Evolutionary conservation across 176 grass and related monocot species (phyloP), one percentile per base, ranked within the genome.

Genomic region (Avena eriantha): DNA sequence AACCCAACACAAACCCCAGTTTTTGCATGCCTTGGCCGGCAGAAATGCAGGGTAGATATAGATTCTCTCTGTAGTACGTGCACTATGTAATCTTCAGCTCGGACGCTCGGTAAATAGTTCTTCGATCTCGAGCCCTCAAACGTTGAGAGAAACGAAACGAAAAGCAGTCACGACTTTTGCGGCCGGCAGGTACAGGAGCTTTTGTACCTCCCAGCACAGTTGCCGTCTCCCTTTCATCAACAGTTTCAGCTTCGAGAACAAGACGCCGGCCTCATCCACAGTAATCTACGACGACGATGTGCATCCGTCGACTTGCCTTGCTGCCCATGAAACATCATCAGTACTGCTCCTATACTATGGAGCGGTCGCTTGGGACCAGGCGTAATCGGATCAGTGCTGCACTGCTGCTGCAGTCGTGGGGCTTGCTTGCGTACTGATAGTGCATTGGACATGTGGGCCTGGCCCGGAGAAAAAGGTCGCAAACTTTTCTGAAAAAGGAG

Each of bases 401-500:
- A 53, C 14, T 53, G 53, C 53, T 10, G 8, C 45, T 56, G 17
- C 54, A 46, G 54, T 64, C 60, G 83, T 82, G 73, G 88, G 84
- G 51, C 59, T n/a, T 8, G n/a, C 39, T 54, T 31, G 71, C 68
- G 35, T 12, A 39, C 51, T 84, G 56, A 64, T 78, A 31, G 10
- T 84, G 74, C 43, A 64, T 19, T 49, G 24, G 59, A 81, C 55
- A 18, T 1, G 23, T 6, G 36, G n/a, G 63, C 26, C 19, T 12
- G 58, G 46, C 10, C 23, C 2, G 11, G 59, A 24, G 26, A 72
- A 85, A 86, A 29, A 72, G 79, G 55, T 36, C 3, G 35, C 66
- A 78, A 18, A n/a, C 84, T 78, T 83, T 90, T 77, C 57, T 65
- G 43, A 50, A 81, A 78, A 34, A 49, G 3, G 1, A 69, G 24